These are phyloP conservation scores for Annulohypoxylon stygium DNA, from an alignment of 495 filamentous ascomycete genomes.

Conservation along the genomic window DNA sequence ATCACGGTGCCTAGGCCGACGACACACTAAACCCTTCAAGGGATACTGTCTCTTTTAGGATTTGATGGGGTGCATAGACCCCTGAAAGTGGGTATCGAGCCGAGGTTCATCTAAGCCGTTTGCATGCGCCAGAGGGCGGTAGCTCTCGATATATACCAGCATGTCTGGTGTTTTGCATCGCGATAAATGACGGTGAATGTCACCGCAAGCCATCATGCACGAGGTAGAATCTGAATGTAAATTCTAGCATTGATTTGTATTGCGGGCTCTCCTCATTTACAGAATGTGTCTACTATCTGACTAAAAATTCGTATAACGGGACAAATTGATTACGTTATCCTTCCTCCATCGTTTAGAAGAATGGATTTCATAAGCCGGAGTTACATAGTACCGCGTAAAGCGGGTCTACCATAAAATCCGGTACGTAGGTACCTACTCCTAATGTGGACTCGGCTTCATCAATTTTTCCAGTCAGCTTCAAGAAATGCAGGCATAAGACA, in stretches of 20 bases:
- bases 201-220: neutral
- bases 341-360: neutral
- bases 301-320: neutral
- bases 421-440: conserved; percentile 2
- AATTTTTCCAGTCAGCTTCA: conserved; percentile 31
- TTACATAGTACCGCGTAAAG: conserved; percentile 10
- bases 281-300: neutral
- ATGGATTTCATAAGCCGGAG: conserved; percentile 10
- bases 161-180: neutral
- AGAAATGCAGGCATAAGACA: conserved; percentile 3
- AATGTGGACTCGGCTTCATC: conserved; percentile 1
- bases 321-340: neutral
- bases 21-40: neutral
- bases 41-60: conserved; percentile 6
- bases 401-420: neutral
- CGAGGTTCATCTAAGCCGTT: conserved; percentile 27
- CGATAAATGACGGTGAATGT: neutral
- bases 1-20: neutral
- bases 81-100: conserved; percentile 17
- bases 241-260: too few species aligned
- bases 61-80: conserved; percentile 6
- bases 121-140: neutral
- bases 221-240: neutral
- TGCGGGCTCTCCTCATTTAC: neutral
- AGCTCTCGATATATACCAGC: neutral